Conservation (phyloP, 169 alveolate genomes). For the Eimeria falciformis region DNA sequence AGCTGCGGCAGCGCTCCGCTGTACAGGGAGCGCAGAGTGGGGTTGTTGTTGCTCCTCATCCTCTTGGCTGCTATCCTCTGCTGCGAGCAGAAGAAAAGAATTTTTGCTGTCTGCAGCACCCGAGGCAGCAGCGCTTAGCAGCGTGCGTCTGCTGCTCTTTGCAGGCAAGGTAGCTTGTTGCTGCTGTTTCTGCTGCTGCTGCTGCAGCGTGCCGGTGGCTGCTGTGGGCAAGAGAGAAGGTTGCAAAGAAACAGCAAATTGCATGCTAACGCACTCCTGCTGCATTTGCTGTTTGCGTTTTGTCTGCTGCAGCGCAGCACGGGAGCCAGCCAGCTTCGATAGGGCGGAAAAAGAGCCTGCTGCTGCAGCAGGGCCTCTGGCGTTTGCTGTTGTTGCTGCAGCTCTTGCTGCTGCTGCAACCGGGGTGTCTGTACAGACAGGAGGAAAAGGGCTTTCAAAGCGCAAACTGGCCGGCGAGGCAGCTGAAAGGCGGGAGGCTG, state of each 20-base stretch:
- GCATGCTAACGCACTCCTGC: too few relatives aligned
- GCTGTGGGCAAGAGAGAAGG: too few relatives aligned
- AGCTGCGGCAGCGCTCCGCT: conserved; percentile 8
- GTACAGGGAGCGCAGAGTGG: not conserved
- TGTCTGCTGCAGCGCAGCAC: conserved; percentile 21
- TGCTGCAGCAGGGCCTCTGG: conserved; percentile 26
- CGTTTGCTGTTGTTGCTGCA: conserved; percentile 22
- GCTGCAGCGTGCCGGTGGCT: too few relatives aligned
- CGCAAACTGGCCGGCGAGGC: too few relatives aligned
- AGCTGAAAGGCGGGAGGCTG: not conserved
- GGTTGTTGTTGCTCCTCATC: conserved; percentile 1
- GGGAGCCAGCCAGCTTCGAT: not conserved
- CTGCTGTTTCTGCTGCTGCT: conserved; percentile 38
- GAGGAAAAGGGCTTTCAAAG: too few relatives aligned
- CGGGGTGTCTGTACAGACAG: not conserved
- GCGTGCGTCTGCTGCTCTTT: not conserved
- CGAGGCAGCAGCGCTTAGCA: conserved; percentile 27
- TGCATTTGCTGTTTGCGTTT: not conserved
- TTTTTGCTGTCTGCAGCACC: conserved; percentile 29
- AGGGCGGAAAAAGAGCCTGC: not conserved
- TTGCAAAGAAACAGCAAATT: too few relatives aligned
- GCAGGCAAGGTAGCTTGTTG: not conserved
- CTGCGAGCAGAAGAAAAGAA: conserved; percentile 19
- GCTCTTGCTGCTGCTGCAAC: conserved; percentile 17
- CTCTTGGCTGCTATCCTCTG: conserved; percentile 33